A percentile compares a stretch with the other conserved stretches of the same genome.
These are phyloP conservation scores for Penicillium turbatum DNA, from an alignment of 495 filamentous ascomycete species.

Conservation along the genomic window DNA sequence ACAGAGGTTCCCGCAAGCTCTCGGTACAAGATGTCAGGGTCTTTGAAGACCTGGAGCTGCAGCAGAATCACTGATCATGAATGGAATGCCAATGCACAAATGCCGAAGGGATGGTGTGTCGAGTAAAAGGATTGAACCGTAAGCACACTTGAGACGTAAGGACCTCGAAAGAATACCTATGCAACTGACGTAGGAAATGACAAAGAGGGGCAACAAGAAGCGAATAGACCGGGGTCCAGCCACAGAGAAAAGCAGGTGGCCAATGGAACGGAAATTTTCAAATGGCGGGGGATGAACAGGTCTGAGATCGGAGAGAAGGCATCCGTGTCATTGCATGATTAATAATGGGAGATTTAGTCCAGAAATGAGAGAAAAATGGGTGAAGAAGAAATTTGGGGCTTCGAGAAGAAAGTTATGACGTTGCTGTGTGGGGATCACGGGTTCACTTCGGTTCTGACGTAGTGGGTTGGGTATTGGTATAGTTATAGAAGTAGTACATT, in stretches of 20 bases:
- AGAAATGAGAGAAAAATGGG: slow-evolving; percentile 2
- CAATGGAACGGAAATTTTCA: slow-evolving; percentile 14
- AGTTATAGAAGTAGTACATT: too few relatives aligned
- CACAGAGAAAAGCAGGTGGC: slow-evolving; percentile 10
- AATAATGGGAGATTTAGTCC: slow-evolving; percentile 10
- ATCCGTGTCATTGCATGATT: slow-evolving; percentile 31
- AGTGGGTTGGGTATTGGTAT: too few relatives aligned
- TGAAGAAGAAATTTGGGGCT: slow-evolving; percentile 12
- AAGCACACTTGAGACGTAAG: not conserved
- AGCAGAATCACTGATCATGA: not conserved
- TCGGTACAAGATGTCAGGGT: not conserved
- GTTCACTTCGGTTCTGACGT: not conserved
- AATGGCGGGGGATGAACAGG: slow-evolving; percentile 10
- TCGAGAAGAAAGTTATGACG: slow-evolving; percentile 26
- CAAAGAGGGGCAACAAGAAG: slow-evolving; percentile 15
- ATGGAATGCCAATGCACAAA: not conserved
- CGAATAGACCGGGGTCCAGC: slow-evolving; percentile 21
- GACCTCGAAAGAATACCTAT: not conserved
- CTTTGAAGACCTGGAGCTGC: not conserved
- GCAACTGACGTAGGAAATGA: slow-evolving; percentile 3
- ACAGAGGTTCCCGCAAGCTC: not conserved
- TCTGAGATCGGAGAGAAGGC: slow-evolving; percentile 29
- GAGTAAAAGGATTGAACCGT: not conserved
- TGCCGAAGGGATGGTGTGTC: not conserved
- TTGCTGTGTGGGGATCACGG: slow-evolving; percentile 24